phyloP scores from a whole-genome alignment of 2,329 filamentous ascomycete species.

The Coniochaeta ligniaria region DNA sequence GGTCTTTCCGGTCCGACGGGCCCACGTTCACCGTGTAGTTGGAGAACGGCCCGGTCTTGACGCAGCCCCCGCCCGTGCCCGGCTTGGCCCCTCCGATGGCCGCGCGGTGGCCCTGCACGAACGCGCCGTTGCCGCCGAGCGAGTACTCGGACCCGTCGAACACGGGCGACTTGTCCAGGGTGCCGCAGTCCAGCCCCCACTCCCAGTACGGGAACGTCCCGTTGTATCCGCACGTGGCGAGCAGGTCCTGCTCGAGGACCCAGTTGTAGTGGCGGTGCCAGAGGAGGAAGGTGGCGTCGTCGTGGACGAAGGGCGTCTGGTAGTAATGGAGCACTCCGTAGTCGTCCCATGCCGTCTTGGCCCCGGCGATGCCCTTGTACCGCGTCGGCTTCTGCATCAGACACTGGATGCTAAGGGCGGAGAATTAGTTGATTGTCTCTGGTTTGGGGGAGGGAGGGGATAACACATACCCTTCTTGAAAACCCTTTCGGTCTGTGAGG shows the following conservation, averaged over 20 bases:
- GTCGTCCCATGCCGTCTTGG: constrained; percentile 14
- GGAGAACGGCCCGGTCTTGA: constrained; percentile 19
- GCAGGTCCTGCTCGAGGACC: constrained; percentile 19
- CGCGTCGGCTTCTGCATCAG: constrained; percentile 17
- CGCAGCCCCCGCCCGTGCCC: constrained; percentile 18
- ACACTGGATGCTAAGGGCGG: constrained; percentile 19
- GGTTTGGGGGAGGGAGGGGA: too few relatives aligned
- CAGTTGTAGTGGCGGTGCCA: constrained; percentile 25
- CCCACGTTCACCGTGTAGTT: constrained; percentile 23
- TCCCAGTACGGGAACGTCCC: constrained; percentile 27
- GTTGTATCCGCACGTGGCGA: constrained; percentile 18
- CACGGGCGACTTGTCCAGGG: constrained; percentile 26
- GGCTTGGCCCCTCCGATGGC: constrained; percentile 9
- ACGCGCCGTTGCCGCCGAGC: constrained; percentile 30
- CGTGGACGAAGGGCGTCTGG: constrained; percentile 20
- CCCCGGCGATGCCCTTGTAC: constrained; percentile 8
- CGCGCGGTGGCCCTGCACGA: constrained; percentile 12
- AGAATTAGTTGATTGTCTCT: too few relatives aligned
- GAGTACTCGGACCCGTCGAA: constrained; percentile 34
- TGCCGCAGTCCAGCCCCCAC: constrained; percentile 20
- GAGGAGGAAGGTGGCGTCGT: constrained; percentile 20
- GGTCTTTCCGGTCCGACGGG: constrained; percentile 13
- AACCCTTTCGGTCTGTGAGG: neutral
- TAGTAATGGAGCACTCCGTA: constrained; percentile 22
- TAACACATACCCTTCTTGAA: constrained; percentile 1